These are phyloP conservation scores for Tolypocladium sp. DNA, from an alignment of 2,329 filamentous ascomycete genomes.

Conservation along the genomic window DNA sequence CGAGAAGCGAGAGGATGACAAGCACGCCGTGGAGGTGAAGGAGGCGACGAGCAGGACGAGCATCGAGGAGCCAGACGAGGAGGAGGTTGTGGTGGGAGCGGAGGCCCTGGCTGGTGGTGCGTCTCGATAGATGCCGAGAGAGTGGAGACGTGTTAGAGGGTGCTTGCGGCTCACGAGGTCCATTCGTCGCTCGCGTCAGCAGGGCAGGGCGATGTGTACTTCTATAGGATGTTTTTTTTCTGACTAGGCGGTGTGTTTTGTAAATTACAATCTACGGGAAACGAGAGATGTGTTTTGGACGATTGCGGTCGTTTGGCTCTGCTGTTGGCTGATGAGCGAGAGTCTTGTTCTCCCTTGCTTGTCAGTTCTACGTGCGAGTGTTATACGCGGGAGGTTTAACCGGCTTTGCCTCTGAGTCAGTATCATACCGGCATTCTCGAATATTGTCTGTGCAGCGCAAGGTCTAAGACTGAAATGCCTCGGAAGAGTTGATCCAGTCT, in stretches of 20 bases:
- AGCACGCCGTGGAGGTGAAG: constrained; percentile 39
- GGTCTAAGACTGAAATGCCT: background rate
- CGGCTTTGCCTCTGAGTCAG: no score
- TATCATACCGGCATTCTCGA: no score
- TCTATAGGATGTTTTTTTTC: constrained; percentile 1
- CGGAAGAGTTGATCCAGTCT: background rate
- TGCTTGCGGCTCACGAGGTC: background rate
- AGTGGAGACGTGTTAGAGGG: background rate
- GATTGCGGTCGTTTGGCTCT: background rate
- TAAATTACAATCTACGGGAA: constrained; percentile 5
- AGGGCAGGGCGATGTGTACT: constrained; percentile 1
- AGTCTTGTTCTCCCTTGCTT: background rate
- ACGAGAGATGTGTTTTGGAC: background rate
- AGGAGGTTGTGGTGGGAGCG: constrained; percentile 31
- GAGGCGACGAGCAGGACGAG: constrained; percentile 47
- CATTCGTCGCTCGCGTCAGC: background rate
- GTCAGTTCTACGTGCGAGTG: background rate
- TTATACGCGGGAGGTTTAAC: no score
- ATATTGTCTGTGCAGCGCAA: no score
- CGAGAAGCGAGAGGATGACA: constrained; percentile 23
- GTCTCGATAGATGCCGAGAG: background rate
- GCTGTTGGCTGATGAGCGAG: background rate
- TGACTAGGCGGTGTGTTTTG: constrained; percentile 1
- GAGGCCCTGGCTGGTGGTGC: constrained; percentile 2
- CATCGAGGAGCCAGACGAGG: constrained; percentile 51